Evolutionary conservation across 23 red algal genomes (phyloP).

Genomic region (Gracilaria gracilis): DNA sequence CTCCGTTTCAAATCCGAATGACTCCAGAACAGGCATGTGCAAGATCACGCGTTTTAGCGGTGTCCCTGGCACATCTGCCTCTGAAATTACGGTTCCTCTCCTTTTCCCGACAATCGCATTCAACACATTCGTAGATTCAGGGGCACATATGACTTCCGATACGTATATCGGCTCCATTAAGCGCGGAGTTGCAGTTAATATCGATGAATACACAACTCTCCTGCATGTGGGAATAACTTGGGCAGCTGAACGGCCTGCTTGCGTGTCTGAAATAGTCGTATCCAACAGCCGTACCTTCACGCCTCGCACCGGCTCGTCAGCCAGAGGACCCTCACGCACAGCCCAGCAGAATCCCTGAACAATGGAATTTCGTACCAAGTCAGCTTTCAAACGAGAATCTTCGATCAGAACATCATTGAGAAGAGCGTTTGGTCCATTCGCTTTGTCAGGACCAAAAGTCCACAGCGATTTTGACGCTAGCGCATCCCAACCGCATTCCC

Average conservation of each 20-base stretch:
- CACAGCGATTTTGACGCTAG: constrained; percentile 86
- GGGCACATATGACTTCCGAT: constrained; percentile 72
- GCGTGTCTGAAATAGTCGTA: constrained; percentile 54
- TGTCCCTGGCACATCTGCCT: constrained; percentile 68
- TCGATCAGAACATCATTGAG: constrained; percentile 87
- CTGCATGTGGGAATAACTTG: constrained; percentile 91
- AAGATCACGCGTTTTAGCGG: constrained; percentile 64
- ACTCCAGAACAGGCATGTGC: constrained; percentile 89
- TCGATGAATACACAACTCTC: constrained; percentile 77
- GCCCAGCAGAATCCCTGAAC: constrained; percentile 94
- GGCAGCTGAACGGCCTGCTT: constrained; percentile 63
- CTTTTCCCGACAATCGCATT: constrained; percentile 73
- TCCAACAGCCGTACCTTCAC: constrained; percentile 88
- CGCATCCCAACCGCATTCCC: constrained; percentile 87
- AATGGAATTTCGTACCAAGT: constrained; percentile 78
- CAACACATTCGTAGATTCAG: constrained; percentile 48
- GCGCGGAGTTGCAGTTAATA: constrained; percentile 84
- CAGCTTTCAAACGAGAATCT: constrained; percentile 54
- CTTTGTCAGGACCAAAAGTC: constrained; percentile 85
- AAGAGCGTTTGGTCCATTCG: constrained; percentile 73
- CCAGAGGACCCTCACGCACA: constrained; percentile 85
- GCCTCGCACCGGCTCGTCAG: constrained; percentile 87
- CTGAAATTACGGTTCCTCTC: constrained; percentile 68
- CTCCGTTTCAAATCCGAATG: constrained; percentile 88
- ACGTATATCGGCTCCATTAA: constrained; percentile 87